Conservation (phyloP, 106 monocot genomes). For the Dendrobium huoshanense region DNA sequence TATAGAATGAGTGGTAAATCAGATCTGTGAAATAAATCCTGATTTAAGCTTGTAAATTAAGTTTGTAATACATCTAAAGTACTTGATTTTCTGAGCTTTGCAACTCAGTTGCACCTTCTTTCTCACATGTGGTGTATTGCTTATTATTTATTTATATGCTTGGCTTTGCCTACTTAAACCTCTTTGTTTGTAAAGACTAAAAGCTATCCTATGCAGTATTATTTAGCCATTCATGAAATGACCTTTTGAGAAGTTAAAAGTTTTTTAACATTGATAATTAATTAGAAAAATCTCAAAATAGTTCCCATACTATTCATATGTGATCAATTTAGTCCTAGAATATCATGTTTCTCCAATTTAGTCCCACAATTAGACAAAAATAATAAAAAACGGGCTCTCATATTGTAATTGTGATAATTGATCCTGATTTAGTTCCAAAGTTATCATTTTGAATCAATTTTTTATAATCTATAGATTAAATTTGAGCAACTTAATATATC, state of each 20-base stretch:
- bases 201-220: neutral
- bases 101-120: neutral
- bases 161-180: neutral
- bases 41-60: neutral
- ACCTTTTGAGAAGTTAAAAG: neutral
- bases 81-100: neutral
- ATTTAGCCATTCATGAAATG: neutral
- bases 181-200: neutral
- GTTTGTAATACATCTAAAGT: neutral
- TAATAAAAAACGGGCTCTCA: no score
- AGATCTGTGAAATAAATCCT: neutral
- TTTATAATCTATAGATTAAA: no score
- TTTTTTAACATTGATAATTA: neutral
- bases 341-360: no score
- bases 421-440: no score
- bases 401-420: no score
- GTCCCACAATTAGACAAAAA: no score
- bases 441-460: no score
- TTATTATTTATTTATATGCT: neutral
- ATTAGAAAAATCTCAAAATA: neutral
- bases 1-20: neutral
- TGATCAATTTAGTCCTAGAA: no score
- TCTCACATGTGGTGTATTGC: neutral
- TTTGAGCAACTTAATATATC: no score
- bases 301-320: no score